A percentile compares a stretch with the other conserved stretches of the same genome.
phyloP scores from a whole-genome alignment of 805 yeast genomes.

The Maudiozyma serrabonitensis region DNA sequence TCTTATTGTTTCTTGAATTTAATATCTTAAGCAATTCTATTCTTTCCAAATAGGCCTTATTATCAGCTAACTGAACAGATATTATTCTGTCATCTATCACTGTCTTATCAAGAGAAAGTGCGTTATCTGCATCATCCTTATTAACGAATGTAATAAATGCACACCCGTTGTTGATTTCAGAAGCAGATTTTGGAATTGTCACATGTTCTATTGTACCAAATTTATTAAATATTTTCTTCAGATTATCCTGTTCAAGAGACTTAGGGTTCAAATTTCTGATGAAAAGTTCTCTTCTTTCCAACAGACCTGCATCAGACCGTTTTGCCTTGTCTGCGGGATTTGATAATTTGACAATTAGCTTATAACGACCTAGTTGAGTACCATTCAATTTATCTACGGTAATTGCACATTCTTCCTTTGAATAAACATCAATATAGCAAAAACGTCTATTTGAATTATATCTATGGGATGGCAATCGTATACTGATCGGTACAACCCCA shows the following conservation, averaged over 20 bases:
- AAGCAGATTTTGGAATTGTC: slow-evolving; percentile 15
- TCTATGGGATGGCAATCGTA: slow-evolving; percentile 57
- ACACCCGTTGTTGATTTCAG: slow-evolving; percentile 44
- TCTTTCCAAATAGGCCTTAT: slow-evolving; percentile 29
- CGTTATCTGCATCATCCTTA: slow-evolving; percentile 37
- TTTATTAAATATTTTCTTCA: slow-evolving; percentile 35
- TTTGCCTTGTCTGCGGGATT: slow-evolving; percentile 39
- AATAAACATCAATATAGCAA: slow-evolving; percentile 55
- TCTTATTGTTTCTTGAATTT: slow-evolving; percentile 8
- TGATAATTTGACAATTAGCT: slow-evolving; percentile 50
- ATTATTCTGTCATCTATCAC: slow-evolving; percentile 40
- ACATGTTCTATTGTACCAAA: slow-evolving; percentile 48
- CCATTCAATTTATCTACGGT: slow-evolving; percentile 39
- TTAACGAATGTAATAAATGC: slow-evolving; percentile 50
- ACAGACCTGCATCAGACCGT: slow-evolving; percentile 36
- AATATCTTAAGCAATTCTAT: slow-evolving; percentile 26
- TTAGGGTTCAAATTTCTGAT: slow-evolving; percentile 44
- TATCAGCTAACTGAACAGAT: slow-evolving; percentile 40
- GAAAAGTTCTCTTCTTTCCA: slow-evolving; percentile 48
- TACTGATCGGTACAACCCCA: slow-evolving; percentile 30
- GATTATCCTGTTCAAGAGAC: slow-evolving; percentile 30
- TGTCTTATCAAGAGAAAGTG: slow-evolving; percentile 35
- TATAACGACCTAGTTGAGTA: slow-evolving; percentile 29
- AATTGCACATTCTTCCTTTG: slow-evolving; percentile 33
- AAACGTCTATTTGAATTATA: slow-evolving; percentile 52